Evolutionary conservation across 805 yeast genomes (phyloP).

Genomic region (Candida succiphila): DNA sequence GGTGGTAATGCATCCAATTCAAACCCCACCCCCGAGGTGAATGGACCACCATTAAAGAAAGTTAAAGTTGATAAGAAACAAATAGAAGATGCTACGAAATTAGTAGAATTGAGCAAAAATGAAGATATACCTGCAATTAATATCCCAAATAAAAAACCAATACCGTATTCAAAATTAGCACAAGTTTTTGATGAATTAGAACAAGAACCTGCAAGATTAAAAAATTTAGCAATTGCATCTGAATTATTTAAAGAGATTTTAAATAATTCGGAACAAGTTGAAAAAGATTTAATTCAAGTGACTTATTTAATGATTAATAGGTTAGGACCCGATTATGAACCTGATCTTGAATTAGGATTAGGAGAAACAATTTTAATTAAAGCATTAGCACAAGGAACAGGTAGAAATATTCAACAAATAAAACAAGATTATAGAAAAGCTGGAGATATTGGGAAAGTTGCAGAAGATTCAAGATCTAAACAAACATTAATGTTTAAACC

Average conservation of each 20-base stretch:
- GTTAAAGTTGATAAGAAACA: not conserved
- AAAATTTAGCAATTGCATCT: constrained; percentile 68
- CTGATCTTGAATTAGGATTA: constrained; percentile 81
- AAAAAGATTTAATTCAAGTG: constrained; percentile 45
- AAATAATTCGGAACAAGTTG: constrained; percentile 19
- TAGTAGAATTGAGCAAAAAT: too few relatives aligned
- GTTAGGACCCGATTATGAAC: constrained; percentile 90
- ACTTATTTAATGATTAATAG: constrained; percentile 82
- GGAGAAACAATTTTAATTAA: constrained; percentile 87
- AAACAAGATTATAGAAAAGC: constrained; percentile 64
- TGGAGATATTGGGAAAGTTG: constrained; percentile 90
- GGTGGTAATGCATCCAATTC: too few relatives aligned
- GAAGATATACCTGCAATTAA: too few relatives aligned
- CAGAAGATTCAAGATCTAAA: constrained; percentile 68
- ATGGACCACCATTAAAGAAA: not conserved
- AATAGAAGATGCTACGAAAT: not conserved
- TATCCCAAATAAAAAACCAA: too few relatives aligned
- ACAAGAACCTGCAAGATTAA: constrained; percentile 70
- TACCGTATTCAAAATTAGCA: constrained; percentile 33
- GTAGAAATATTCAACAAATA: constrained; percentile 62
- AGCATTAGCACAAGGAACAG: constrained; percentile 85
- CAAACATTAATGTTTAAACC: constrained; percentile 95
- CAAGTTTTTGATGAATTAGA: constrained; percentile 72
- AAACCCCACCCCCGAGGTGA: too few relatives aligned
- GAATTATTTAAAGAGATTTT: constrained; percentile 63